phyloP scores from a whole-genome alignment of 257 asterid species.

The Cinchona pubescens region DNA sequence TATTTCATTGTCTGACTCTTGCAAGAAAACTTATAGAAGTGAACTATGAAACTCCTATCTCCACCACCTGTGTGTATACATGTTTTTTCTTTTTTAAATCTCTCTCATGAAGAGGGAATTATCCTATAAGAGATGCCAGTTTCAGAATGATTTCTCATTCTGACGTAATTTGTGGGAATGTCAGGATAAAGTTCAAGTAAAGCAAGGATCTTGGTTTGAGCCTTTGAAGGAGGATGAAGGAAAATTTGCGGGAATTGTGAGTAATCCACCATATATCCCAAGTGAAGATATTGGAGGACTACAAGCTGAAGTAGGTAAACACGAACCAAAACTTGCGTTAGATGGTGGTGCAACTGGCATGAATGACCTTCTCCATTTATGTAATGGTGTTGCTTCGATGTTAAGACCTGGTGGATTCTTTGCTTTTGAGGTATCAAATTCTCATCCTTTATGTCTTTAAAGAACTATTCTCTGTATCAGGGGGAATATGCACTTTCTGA shows the following conservation, averaged over 20 bases:
- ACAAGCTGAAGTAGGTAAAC: conserved; percentile 77
- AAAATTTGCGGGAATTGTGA: conserved; percentile 59
- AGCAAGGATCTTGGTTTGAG: conserved; percentile 84
- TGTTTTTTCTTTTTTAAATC: too few species aligned
- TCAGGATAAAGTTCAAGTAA: conserved; percentile 59
- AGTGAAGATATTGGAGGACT: conserved; percentile 56
- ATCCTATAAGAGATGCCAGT: not conserved
- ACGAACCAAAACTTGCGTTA: conserved; percentile 81
- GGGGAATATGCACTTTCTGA: not conserved
- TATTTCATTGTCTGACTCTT: not conserved
- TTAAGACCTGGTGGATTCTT: conserved; percentile 82
- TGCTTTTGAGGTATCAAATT: conserved; percentile 75
- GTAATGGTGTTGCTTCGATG: conserved; percentile 65
- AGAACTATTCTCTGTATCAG: not conserved
- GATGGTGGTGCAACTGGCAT: conserved; percentile 81
- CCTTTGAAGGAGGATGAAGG: conserved; percentile 61
- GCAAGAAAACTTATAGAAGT: not conserved
- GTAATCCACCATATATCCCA: conserved; percentile 93
- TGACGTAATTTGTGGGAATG: not conserved
- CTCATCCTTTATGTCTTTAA: conserved; percentile 5
- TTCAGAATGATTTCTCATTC: not conserved
- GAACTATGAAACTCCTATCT: too few species aligned
- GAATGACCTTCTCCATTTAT: conserved; percentile 67
- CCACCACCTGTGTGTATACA: too few species aligned
- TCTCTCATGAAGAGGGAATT: too few species aligned